These are phyloP conservation scores for Hemerocallis citrina DNA, from an alignment of 106 monocot genomes.

Conservation along the genomic window DNA sequence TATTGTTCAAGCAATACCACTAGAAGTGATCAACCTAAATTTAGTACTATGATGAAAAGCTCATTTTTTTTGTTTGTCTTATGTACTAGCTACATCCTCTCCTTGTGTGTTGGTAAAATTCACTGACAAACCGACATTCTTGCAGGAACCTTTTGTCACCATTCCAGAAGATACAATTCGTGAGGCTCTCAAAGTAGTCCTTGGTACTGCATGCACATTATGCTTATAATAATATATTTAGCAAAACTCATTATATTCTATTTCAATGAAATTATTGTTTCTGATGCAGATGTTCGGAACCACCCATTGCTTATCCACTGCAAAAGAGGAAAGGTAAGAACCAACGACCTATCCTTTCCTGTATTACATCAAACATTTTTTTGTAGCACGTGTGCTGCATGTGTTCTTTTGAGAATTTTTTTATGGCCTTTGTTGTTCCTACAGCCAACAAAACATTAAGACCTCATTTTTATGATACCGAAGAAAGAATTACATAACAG, in stretches of 20 bases:
- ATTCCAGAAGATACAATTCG: conserved; percentile 65
- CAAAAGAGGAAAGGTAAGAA: conserved; percentile 71
- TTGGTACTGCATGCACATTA: conserved; percentile 37
- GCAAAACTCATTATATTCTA: neutral
- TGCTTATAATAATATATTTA: neutral
- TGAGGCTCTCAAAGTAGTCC: conserved; percentile 73
- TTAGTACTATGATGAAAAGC: too few species aligned
- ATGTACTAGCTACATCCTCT: too few species aligned
- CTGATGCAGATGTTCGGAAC: conserved; percentile 49
- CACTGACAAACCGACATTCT: neutral
- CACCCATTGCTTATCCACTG: conserved; percentile 84
- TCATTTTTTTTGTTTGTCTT: too few species aligned
- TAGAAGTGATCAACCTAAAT: too few species aligned
- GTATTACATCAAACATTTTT: neutral
- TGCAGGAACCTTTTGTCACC: conserved; percentile 66
- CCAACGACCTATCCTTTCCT: neutral
- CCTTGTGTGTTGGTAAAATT: neutral
- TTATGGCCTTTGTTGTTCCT: too few species aligned
- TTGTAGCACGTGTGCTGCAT: too few species aligned
- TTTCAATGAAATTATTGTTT: neutral
- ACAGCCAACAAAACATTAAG: too few species aligned
- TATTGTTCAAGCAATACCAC: too few species aligned
- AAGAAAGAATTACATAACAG: too few species aligned
- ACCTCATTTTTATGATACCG: too few species aligned
- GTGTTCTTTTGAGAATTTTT: too few species aligned